These are phyloP conservation scores for Purpureocillium takamizusanense DNA, from an alignment of 2,329 filamentous ascomycete genomes.

Conservation along the genomic window DNA sequence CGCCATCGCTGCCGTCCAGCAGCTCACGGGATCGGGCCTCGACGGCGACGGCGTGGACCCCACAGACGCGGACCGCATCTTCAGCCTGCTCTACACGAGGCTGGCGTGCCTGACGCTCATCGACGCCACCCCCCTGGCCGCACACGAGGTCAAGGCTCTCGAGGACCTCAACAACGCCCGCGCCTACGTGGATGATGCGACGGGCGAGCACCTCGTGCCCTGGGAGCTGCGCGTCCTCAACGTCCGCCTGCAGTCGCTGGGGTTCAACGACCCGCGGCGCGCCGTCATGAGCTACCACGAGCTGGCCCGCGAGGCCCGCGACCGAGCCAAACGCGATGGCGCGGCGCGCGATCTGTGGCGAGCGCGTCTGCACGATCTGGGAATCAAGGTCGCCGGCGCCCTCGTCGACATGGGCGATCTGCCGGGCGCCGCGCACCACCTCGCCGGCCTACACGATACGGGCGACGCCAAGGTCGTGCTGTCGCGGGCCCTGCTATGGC, in stretches of 20 bases:
- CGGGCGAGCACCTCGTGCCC: constrained; percentile 60
- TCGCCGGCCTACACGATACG: constrained; percentile 46
- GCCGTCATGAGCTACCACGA: constrained; percentile 89
- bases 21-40: constrained; percentile 40
- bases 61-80: constrained; percentile 56
- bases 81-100: constrained; percentile 70
- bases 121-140: constrained; percentile 60
- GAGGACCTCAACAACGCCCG: constrained; percentile 49
- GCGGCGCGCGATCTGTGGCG: constrained; percentile 60
- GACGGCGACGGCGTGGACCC: constrained; percentile 36
- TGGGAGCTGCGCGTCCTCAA: constrained; percentile 81
- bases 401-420: constrained; percentile 83
- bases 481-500: constrained; percentile 58
- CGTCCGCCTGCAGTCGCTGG: constrained; percentile 75
- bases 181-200: constrained; percentile 46
- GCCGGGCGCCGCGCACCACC: constrained; percentile 65
- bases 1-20: constrained; percentile 57
- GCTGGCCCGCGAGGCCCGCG: constrained; percentile 68
- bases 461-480: constrained; percentile 31
- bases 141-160: constrained; percentile 55
- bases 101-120: constrained; percentile 76
- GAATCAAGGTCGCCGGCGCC: constrained; percentile 55
- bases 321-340: constrained; percentile 43
- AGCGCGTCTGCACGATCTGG: constrained; percentile 63
- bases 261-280: constrained; percentile 74